Evolutionary conservation across 2,329 filamentous ascomycete species (phyloP), one percentile per base, ranked within the genome.

Genomic region (Neopestalotiopsis rosae): DNA sequence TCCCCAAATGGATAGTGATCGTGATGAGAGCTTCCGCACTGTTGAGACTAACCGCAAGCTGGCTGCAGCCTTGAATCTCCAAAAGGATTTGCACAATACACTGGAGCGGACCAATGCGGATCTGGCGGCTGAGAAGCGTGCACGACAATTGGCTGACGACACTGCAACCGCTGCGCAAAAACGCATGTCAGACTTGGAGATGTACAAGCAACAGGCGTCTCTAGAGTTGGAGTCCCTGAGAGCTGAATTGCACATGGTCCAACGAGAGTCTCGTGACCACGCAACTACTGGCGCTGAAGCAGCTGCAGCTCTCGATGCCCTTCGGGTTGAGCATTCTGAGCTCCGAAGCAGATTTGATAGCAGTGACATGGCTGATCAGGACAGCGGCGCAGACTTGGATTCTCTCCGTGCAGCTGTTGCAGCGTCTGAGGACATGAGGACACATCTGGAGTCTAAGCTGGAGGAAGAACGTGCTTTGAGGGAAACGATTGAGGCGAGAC

Each of bases 241-340:
- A 73, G 91, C 93, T 1, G 94, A 98, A 76, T 83, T 99, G 45
- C 94, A 98, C 76, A 86, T 93, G 74, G 86, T 89, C 1, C 92
- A 97, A 77, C 92, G 90, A 40, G 88, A 92, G 68, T 90, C 92
- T 28, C 88, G 96, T 69, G 94, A 98, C 74, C 92, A 97, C 73
- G 89, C 93, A 0, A 89, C 94, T n/a, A 85, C 89, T 34, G 90
- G 91, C 49, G 87, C 93, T 0, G 94, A 98, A 78, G 91, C 95
- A 1, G 86, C 92, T 67, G 89, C 94, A 1, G 86, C 92, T 52
- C 84, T 93, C 57, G 90, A 94, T 73, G 83, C 97, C 69, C 83
- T 97, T n/a, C 87, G 87, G 67, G 88, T 97, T n/a, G 95, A 98
- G 78, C 97, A 96, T 79, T 88, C 91, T 3, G 94, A 97, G 72